phyloP scores from a whole-genome alignment of 305 asterid species.

The Fraxinus ornus region DNA sequence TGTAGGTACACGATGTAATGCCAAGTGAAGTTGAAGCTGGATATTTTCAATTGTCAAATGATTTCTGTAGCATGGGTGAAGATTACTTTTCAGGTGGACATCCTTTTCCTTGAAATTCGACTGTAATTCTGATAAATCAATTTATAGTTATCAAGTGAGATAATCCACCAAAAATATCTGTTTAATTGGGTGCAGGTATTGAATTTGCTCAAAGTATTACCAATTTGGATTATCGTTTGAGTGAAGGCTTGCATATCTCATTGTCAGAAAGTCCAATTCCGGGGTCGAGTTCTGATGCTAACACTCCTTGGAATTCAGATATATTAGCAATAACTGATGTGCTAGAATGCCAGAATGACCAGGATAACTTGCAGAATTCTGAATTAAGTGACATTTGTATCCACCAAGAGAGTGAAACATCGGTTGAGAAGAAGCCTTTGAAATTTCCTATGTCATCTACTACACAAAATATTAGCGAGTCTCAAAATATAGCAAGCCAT shows the following conservation, averaged over 20 bases:
- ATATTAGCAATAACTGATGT: slow-evolving; percentile 37
- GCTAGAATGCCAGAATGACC: slow-evolving; percentile 38
- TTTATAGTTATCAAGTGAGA: neutral
- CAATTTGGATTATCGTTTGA: slow-evolving; percentile 55
- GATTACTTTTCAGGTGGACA: slow-evolving; percentile 72
- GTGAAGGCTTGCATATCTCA: slow-evolving; percentile 49
- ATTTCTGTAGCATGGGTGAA: slow-evolving; percentile 60
- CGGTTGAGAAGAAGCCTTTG: slow-evolving; percentile 37
- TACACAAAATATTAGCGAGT: slow-evolving; percentile 39
- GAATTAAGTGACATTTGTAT: slow-evolving; percentile 37
- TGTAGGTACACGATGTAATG: slow-evolving; percentile 54
- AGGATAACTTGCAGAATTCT: slow-evolving; percentile 32
- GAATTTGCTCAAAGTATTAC: slow-evolving; percentile 62
- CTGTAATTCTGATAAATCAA: neutral
- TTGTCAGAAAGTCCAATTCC: slow-evolving; percentile 45
- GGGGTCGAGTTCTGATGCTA: slow-evolving; percentile 33
- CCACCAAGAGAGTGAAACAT: slow-evolving; percentile 34
- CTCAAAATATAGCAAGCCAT: slow-evolving; percentile 55
- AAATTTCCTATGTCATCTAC: slow-evolving; percentile 44
- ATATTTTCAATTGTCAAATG: slow-evolving; percentile 49
- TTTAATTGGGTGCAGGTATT: slow-evolving; percentile 46
- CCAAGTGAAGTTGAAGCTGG: slow-evolving; percentile 49
- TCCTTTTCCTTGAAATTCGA: slow-evolving; percentile 7
- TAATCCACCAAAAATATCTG: neutral
- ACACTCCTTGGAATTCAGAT: slow-evolving; percentile 53